Evolutionary conservation across 495 filamentous ascomycete genomes (phyloP).

Genomic region (Tuber calosporum): DNA sequence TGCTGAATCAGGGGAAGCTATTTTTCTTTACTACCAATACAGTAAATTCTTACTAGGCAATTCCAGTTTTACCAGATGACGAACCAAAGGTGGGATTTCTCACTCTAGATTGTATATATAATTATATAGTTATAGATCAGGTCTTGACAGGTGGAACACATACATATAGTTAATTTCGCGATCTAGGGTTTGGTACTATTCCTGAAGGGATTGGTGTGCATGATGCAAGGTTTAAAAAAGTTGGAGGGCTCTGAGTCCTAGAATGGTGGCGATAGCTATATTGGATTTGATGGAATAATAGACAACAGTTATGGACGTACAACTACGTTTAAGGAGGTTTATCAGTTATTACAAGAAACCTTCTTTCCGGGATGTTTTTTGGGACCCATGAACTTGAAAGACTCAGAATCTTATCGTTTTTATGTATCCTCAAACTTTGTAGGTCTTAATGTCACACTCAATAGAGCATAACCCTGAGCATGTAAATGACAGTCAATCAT

Average conservation of each 20-base stretch:
- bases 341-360: fast-evolving
- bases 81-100: neutral
- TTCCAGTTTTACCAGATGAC: neutral
- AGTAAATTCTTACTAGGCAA: neutral
- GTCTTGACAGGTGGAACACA: neutral
- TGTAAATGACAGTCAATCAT: no score
- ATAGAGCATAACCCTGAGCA: neutral
- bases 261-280: neutral
- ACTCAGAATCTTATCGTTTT: neutral
- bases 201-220: neutral
- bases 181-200: neutral
- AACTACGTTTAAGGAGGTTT: neutral
- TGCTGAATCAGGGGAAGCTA: neutral
- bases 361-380: neutral
- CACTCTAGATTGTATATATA: neutral
- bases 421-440: neutral
- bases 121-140: neutral
- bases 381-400: neutral
- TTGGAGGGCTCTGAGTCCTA: neutral
- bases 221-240: no score
- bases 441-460: neutral
- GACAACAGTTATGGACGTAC: neutral
- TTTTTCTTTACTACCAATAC: neutral
- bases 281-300: neutral
- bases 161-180: neutral